phyloP scores from a whole-genome alignment of 139 green algal species.

The Ettlia oleoabundans region DNA sequence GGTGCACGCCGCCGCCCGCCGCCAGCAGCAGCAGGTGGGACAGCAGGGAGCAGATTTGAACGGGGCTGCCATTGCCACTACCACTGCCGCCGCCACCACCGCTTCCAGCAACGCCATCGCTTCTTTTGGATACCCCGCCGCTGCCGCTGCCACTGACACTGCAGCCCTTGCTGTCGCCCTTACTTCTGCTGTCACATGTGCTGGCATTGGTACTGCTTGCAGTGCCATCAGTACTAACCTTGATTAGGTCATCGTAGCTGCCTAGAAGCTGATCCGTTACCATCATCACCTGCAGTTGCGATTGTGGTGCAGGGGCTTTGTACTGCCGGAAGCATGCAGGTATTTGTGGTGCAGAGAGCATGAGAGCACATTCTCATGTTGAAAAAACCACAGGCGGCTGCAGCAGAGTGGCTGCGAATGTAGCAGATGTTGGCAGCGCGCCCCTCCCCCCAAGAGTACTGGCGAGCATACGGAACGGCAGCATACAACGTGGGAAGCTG shows the following conservation, averaged over 20 bases:
- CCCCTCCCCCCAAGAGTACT: too few relatives aligned
- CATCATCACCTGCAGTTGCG: conserved; percentile 33
- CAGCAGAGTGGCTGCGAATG: too few relatives aligned
- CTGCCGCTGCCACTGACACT: too few relatives aligned
- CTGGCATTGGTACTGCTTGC: conserved; percentile 5
- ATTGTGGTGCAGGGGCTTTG: neutral
- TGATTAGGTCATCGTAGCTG: conserved; percentile 42
- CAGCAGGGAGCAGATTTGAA: conserved; percentile 57
- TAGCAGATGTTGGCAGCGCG: too few relatives aligned
- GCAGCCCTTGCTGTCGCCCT: neutral
- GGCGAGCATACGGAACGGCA: too few relatives aligned
- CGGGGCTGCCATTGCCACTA: neutral
- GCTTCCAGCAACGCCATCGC: too few relatives aligned
- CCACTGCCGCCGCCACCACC: neutral
- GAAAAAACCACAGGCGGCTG: too few relatives aligned
- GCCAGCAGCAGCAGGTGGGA: conserved; percentile 70
- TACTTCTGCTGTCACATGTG: neutral
- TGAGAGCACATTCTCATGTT: neutral
- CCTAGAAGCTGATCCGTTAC: conserved; percentile 66
- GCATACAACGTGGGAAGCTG: too few relatives aligned
- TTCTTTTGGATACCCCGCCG: too few relatives aligned
- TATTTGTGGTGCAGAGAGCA: neutral
- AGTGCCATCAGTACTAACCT: neutral
- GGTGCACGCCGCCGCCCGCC: conserved; percentile 26
- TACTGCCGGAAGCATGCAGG: neutral